Percentiles rank a stretch among this genome's conserved stretches.
Conservation (phyloP, 805 yeast species). For the Metschnikowia reukaufii region DNA sequence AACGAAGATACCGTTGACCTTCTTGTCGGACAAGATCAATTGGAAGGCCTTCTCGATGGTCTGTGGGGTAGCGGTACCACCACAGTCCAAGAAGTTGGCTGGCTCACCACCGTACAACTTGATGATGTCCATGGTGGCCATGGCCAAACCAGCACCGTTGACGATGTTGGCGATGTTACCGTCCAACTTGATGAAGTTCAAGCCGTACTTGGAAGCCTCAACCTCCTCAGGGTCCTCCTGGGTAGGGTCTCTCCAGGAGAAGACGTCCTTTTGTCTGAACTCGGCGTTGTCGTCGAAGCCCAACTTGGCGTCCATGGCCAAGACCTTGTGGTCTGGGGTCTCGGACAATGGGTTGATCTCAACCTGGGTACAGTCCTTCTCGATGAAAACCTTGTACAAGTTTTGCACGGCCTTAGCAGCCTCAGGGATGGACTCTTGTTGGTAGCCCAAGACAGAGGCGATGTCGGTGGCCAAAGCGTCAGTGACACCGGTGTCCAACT, state of each 20-base stretch:
- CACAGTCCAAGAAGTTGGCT: slow-evolving; percentile 98
- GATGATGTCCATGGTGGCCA: slow-evolving; percentile 99
- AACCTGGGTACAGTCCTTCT: slow-evolving; percentile 95
- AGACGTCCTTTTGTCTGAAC: slow-evolving; percentile 92
- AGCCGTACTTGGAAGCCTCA: slow-evolving; percentile 82
- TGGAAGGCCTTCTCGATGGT: slow-evolving; percentile 96
- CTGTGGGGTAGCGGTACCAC: slow-evolving; percentile 99
- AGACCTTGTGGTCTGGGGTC: slow-evolving; percentile 82
- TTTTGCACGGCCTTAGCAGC: slow-evolving; percentile 86
- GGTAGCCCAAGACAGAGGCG: slow-evolving; percentile 81
- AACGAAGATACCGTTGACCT: slow-evolving; percentile 93
- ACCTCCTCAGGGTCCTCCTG: slow-evolving; percentile 99
- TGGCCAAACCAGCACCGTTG: slow-evolving; percentile 99
- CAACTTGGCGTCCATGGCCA: slow-evolving; percentile 99
- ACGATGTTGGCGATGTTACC: slow-evolving; percentile 99
- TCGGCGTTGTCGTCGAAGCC: slow-evolving; percentile 96
- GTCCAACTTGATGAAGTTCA: slow-evolving; percentile 95
- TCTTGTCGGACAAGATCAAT: slow-evolving; percentile 83
- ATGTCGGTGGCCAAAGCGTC: slow-evolving; percentile 71
- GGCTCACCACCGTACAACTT: slow-evolving; percentile 98
- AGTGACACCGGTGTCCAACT: slow-evolving; percentile 76
- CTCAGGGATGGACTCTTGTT: slow-evolving; percentile 70
- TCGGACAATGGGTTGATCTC: slow-evolving; percentile 98
- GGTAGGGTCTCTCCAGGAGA: slow-evolving; percentile 93
- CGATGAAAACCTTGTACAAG: slow-evolving; percentile 84